Evolutionary conservation across 306 rosid species (phyloP).

Genomic region (Pachyrhizus erosus): DNA sequence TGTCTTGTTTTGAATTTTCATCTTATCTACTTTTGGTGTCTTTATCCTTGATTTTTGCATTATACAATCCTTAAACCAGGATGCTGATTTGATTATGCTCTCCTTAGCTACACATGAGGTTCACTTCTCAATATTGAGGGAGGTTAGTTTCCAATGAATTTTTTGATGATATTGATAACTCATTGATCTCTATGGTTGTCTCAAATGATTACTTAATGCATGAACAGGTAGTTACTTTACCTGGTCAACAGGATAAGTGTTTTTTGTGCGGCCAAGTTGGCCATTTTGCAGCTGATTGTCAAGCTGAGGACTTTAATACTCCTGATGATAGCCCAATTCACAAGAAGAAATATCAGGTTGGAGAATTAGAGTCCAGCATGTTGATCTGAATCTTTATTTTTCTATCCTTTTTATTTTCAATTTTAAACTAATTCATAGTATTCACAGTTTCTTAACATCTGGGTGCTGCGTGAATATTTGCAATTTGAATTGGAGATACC

Average conservation of each 20-base stretch:
- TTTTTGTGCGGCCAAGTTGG: slow-evolving; percentile 86
- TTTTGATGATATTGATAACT: slow-evolving; percentile 30
- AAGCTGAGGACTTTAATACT: slow-evolving; percentile 51
- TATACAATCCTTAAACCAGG: slow-evolving; percentile 56
- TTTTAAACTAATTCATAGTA: slow-evolving; percentile 27
- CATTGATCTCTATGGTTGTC: slow-evolving; percentile 42
- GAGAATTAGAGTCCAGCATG: slow-evolving; percentile 35
- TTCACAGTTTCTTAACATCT: slow-evolving; percentile 75
- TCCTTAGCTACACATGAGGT: slow-evolving; percentile 89
- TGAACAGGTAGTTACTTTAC: slow-evolving; percentile 71
- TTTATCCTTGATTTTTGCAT: neutral
- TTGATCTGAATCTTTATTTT: slow-evolving; percentile 38
- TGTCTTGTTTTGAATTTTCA: slow-evolving; percentile 16
- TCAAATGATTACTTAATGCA: slow-evolving; percentile 36
- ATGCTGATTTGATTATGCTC: slow-evolving; percentile 94
- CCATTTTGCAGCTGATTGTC: slow-evolving; percentile 88
- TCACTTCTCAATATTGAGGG: slow-evolving; percentile 91
- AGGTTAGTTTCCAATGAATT: slow-evolving; percentile 61
- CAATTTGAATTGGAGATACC: slow-evolving; percentile 76
- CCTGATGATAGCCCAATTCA: slow-evolving; percentile 74
- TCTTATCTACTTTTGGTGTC: neutral
- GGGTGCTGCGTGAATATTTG: slow-evolving; percentile 87
- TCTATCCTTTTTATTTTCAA: slow-evolving; percentile 1
- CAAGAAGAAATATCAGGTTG: slow-evolving; percentile 91
- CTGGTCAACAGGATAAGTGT: slow-evolving; percentile 84